These are phyloP conservation scores for Ustilago hordei DNA, from an alignment of 1,284 basidiomycete genomes.

Conservation along the genomic window DNA sequence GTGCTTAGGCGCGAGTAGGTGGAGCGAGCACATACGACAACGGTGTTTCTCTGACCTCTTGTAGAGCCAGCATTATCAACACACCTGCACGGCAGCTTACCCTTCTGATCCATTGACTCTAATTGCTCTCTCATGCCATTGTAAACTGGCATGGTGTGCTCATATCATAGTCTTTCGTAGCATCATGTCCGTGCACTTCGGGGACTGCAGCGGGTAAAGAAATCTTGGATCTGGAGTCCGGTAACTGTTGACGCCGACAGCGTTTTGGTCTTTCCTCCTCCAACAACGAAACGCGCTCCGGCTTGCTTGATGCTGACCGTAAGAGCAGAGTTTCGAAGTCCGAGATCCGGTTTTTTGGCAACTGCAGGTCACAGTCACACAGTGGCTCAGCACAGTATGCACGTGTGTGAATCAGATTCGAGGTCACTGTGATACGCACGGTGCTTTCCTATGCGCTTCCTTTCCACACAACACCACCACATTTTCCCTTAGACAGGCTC, in stretches of 20 bases:
- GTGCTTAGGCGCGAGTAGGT: not conserved
- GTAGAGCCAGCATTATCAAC: not conserved
- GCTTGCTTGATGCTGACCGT: slow-evolving; percentile 6
- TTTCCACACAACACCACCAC: not conserved
- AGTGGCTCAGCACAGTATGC: slow-evolving; percentile 1
- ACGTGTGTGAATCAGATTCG: slow-evolving; percentile 11
- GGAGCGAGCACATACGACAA: not conserved
- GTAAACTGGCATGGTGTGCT: not conserved
- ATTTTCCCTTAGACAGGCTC: not conserved
- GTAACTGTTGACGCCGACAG: slow-evolving; percentile 3
- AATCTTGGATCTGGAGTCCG: not conserved
- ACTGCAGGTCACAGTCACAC: not conserved
- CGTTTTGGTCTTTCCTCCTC: not conserved
- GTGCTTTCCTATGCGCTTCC: not conserved
- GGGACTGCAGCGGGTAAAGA: not conserved
- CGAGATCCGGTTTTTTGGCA: slow-evolving; percentile 13
- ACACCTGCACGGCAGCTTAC: too few relatives aligned
- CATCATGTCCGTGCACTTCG: not conserved
- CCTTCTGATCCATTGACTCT: too few relatives aligned
- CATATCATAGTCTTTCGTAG: not conserved
- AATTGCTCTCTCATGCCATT: not conserved
- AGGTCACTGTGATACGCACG: slow-evolving; percentile 6
- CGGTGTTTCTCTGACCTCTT: not conserved
- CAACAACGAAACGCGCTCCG: not conserved
- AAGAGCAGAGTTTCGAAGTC: not conserved